Conservation (phyloP, 1,284 basidiomycete species). For the Fomitopsis schrenkii region DNA sequence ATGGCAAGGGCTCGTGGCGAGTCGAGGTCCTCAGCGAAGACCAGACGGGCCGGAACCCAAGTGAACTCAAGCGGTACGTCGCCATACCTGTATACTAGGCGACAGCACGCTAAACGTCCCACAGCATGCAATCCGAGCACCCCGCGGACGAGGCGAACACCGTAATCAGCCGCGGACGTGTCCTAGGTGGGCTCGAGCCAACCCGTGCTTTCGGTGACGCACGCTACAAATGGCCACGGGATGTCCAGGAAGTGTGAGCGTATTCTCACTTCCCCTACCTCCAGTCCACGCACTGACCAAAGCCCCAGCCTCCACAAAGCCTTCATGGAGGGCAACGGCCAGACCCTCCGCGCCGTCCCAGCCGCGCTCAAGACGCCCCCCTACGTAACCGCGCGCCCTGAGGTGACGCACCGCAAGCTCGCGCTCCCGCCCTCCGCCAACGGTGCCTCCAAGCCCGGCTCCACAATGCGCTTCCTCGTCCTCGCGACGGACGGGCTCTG, state of each 20-base stretch:
- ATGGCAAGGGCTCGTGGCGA: conserved; percentile 70
- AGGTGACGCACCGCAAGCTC: conserved; percentile 79
- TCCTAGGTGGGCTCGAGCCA: conserved; percentile 93
- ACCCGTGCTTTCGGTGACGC: conserved; percentile 95
- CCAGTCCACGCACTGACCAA: background rate
- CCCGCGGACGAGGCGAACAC: conserved; percentile 75
- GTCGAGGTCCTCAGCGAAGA: conserved; percentile 93
- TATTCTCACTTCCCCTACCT: background rate
- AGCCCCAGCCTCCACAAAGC: conserved; percentile 56
- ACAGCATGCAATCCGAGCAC: conserved; percentile 87
- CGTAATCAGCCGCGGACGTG: conserved; percentile 83
- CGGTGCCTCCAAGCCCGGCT: conserved; percentile 14
- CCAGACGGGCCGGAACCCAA: conserved; percentile 90
- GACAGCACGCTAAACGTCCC: background rate
- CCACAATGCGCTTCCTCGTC: conserved; percentile 54
- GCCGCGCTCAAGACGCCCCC: conserved; percentile 81
- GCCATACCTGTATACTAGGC: background rate
- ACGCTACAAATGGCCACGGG: conserved; percentile 85
- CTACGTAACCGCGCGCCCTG: conserved; percentile 90
- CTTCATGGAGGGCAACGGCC: conserved; percentile 60
- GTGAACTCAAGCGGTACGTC: conserved; percentile 67
- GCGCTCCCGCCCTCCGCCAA: conserved; percentile 33
- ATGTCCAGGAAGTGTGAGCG: conserved; percentile 70
- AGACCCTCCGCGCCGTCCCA: conserved; percentile 57
- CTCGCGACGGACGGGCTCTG: conserved; percentile 77